phyloP scores from a whole-genome alignment of 2,329 filamentous ascomycete species.

The Cercospora sp. region DNA sequence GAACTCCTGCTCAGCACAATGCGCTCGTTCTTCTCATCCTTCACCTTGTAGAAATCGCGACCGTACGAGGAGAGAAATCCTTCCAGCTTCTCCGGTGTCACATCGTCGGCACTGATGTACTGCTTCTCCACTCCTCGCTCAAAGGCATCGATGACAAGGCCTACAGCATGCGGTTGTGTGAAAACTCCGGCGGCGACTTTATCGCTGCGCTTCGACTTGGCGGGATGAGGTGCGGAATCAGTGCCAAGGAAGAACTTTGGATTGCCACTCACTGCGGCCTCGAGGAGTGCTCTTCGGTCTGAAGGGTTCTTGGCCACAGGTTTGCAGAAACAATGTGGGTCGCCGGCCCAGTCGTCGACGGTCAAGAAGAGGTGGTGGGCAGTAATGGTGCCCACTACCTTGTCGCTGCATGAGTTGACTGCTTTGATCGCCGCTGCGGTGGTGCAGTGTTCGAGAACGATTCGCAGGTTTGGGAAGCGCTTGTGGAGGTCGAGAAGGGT shows the following conservation, averaged over 20 bases:
- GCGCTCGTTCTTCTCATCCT: constrained; percentile 47
- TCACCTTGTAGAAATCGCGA: constrained; percentile 58
- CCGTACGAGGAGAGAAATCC: constrained; percentile 60
- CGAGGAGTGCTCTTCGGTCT: constrained; percentile 70
- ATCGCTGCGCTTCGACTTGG: constrained; percentile 59
- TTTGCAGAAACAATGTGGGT: constrained; percentile 79
- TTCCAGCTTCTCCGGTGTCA: constrained; percentile 56
- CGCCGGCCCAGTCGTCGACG: constrained; percentile 68
- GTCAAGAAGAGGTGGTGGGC: constrained; percentile 83
- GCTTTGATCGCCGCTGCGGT: constrained; percentile 77
- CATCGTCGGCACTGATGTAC: constrained; percentile 54
- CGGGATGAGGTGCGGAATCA: constrained; percentile 71
- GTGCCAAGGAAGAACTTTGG: constrained; percentile 72
- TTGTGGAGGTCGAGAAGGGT: constrained; percentile 72
- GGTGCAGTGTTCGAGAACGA: constrained; percentile 79
- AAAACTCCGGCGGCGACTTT: constrained; percentile 72
- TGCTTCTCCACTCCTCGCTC: constrained; percentile 61
- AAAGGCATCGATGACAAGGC: constrained; percentile 64
- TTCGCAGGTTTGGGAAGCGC: constrained; percentile 69
- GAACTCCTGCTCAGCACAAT: constrained; percentile 59
- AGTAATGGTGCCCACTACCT: constrained; percentile 78
- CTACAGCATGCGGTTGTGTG: constrained; percentile 70
- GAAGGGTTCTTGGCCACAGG: constrained; percentile 64
- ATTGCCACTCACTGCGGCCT: constrained; percentile 59
- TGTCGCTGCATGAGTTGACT: constrained; percentile 73